These are phyloP conservation scores for Tolypocladium endophyticum DNA, from an alignment of 2,329 filamentous ascomycete species.

Conservation along the genomic window DNA sequence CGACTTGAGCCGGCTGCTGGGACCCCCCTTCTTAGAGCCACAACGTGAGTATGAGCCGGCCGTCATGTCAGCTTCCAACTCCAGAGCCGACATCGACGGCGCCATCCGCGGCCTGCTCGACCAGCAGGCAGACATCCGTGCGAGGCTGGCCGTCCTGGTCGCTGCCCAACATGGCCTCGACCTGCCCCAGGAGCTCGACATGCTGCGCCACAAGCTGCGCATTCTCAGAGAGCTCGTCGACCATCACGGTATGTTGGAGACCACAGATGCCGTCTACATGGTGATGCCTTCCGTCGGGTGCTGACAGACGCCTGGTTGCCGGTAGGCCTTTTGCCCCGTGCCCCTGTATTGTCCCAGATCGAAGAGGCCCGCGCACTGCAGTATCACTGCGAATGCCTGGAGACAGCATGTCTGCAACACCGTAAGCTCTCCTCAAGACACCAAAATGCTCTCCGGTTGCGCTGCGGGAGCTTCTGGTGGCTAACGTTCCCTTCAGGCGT, in stretches of 20 bases:
- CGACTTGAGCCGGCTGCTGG: neutral
- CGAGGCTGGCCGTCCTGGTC: slow-evolving; percentile 36
- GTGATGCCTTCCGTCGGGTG: neutral
- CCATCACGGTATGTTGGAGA: slow-evolving; percentile 31
- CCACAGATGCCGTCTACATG: neutral
- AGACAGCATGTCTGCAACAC: slow-evolving; percentile 34
- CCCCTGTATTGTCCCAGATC: slow-evolving; percentile 39
- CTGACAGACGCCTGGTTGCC: neutral
- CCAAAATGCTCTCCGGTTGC: neutral
- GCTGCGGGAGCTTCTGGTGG: neutral
- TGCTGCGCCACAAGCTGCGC: slow-evolving; percentile 45
- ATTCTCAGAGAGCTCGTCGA: slow-evolving; percentile 37
- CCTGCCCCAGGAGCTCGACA: slow-evolving; percentile 37
- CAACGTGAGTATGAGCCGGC: slow-evolving; percentile 1
- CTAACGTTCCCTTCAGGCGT: slow-evolving; percentile 11
- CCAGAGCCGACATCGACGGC: slow-evolving; percentile 14
- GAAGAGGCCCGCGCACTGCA: slow-evolving; percentile 48
- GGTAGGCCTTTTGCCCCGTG: slow-evolving; percentile 16
- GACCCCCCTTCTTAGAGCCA: neutral
- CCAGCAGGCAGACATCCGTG: slow-evolving; percentile 43
- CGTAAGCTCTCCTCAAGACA: slow-evolving; percentile 14
- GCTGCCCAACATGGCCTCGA: slow-evolving; percentile 37
- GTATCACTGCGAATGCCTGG: slow-evolving; percentile 49
- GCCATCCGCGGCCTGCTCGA: slow-evolving; percentile 30
- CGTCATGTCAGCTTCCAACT: slow-evolving; percentile 2